Evolutionary conservation across 768 basidiomycete genomes (phyloP).

Genomic region (Lepiota brunneoincarnata): DNA sequence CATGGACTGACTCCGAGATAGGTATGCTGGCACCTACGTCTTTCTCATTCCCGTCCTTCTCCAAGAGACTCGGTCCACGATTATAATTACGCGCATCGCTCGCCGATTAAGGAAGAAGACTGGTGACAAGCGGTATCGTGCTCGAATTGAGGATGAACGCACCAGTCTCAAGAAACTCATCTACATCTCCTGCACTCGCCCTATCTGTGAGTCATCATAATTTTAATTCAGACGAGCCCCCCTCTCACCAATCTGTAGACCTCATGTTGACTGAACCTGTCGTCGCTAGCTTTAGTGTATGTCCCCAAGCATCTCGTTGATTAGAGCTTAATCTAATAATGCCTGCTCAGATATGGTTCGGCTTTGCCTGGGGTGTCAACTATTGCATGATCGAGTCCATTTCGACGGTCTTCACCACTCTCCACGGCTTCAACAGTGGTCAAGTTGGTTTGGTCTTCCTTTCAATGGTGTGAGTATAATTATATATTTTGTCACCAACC

Average conservation of each 20-base stretch:
- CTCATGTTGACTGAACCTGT: conserved; percentile 68
- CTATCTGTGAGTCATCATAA: conserved; percentile 52
- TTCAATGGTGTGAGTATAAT: conserved; percentile 42
- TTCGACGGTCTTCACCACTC: conserved; percentile 51
- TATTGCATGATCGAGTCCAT: conserved; percentile 51
- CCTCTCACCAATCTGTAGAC: conserved; percentile 30
- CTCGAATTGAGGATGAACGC: conserved; percentile 52
- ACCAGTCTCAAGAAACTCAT: conserved; percentile 51
- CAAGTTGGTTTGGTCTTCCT: conserved; percentile 57
- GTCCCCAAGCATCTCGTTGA: conserved; percentile 28
- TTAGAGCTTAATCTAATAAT: background rate
- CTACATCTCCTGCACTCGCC: conserved; percentile 62
- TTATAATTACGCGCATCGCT: conserved; percentile 63
- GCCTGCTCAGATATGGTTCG: conserved; percentile 50
- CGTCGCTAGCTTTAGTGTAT: conserved; percentile 65
- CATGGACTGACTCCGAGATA: background rate
- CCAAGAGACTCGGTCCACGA: conserved; percentile 66
- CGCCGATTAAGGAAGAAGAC: conserved; percentile 56
- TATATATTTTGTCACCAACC: background rate
- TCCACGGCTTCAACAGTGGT: conserved; percentile 58
- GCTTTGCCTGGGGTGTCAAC: conserved; percentile 71
- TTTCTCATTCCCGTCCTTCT: conserved; percentile 48
- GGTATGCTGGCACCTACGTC: conserved; percentile 22
- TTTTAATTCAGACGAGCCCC: background rate
- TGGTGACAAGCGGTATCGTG: conserved; percentile 54